Evolutionary conservation across 2,329 filamentous ascomycete species (phyloP).

Genomic region (Beauveria scarabaeidicola): DNA sequence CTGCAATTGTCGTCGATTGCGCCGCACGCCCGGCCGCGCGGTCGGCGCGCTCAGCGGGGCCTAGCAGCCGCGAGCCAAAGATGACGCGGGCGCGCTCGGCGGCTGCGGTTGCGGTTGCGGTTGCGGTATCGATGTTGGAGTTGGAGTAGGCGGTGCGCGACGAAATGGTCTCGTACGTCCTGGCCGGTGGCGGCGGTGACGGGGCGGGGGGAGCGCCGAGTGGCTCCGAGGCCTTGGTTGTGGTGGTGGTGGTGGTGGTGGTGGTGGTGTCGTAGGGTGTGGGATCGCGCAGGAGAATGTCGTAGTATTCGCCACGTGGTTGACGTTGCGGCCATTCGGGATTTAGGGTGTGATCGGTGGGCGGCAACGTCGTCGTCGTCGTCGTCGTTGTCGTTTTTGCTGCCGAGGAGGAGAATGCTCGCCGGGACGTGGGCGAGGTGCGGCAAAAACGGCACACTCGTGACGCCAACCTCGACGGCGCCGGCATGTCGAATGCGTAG

Average conservation of each 20-base stretch:
- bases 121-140: constrained; percentile 12
- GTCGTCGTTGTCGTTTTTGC: background rate
- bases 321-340: constrained; percentile 3
- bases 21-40: constrained; percentile 49
- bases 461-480: background rate
- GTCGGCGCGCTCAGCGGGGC: constrained; percentile 60
- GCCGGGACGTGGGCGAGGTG: background rate
- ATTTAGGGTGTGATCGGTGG: background rate
- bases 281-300: constrained; percentile 9
- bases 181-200: background rate
- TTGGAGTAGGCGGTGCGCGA: constrained; percentile 6
- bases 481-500: background rate
- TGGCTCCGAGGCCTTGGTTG: background rate
- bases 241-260: background rate
- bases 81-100: constrained; percentile 57
- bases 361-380: background rate
- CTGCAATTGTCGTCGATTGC: constrained; percentile 60
- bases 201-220: background rate
- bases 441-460: constrained; percentile 4
- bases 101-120: constrained; percentile 33
- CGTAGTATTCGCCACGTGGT: constrained; percentile 11
- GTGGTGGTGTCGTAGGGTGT: background rate
- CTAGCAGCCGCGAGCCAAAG: constrained; percentile 72
- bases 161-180: constrained; percentile 4
- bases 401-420: background rate